Evolutionary conservation across 257 asterid genomes (phyloP), one percentile per base, ranked within the genome.

Genomic region (Penstemon eatonii): DNA sequence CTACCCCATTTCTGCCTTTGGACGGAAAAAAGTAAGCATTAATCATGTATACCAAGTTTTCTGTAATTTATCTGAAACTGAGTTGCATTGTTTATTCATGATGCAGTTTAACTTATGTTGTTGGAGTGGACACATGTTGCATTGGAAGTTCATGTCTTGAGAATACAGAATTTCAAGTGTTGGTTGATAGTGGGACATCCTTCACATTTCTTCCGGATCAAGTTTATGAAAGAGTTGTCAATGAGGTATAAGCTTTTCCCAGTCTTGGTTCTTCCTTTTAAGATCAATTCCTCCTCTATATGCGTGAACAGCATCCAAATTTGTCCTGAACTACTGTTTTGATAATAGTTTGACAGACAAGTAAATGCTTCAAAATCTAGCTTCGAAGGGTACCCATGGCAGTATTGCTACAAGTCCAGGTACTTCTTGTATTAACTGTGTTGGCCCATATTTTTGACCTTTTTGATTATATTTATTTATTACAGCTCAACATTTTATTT

Each of bases 351-450:
- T 71, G 79, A 88, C 82, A 74, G 80, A 63, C 86, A 85, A 80
- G 80, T 88, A 60, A 85, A 86, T 77, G 84, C 92, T 57, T 73
- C 88, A 33, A 88, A 82, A 75, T 65, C 90, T 71, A 84, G 68
- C 78, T 85, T 88, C 63, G 76, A 83, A 78, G 96, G 96, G 72
- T 85, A 86, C 73, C 97, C 94, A 37, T 90, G 95, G 91, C 66
- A 87, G 71, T 84, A 90, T 81, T 90, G 97, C 79, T 90, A 90
- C 83, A 84, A 86, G 79, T 77, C 86, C 75, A 86, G 96, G 97
- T 90, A 83, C 56, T 33, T 68, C 72, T 68, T 61, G 37, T 66
- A 9, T 52, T n/a, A 49, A 51, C 67, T 51, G 42, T 68, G 70
- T 68, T 33, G 37, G 64, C 40, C 65, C 63, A 5, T 46, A 60